Base-by-base conservation (phyloP, 441 rosid species). In the Flueggea neowawraea region DNA sequence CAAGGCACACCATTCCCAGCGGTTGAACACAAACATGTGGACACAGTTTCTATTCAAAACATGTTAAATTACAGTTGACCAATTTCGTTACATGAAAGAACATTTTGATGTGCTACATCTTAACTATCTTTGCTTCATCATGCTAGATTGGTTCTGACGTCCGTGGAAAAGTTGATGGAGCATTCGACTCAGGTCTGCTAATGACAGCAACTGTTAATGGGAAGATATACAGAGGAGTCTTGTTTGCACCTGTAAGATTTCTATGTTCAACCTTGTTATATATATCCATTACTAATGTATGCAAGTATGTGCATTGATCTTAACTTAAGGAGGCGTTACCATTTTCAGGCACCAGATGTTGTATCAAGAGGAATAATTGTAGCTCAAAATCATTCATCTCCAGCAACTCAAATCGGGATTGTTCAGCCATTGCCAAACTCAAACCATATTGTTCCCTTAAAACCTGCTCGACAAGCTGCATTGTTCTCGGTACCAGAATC, bases 171-270 rank as follows among this genome's bases (percentile, higher is more conserved):
- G 88, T 88, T 6, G 91, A 88, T 36, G 92, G 87, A 68, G 77
- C 83, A 0, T 86, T 88, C 39, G 96, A 88, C 66, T 81, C 88
- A 0, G 96, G 96, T 51, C 75, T 82, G 66, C 68, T 88, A 16
- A 69, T 88, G 67, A 88, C 96, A 9, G 92, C 92, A 9, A 79
- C 62, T 17, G 84, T 86, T 15, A 75, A 84, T 28, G 96, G 92
- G 62, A 86, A 74, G 72, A 75, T 81, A 48, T 86, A 82, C 57
- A 66, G 96, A 69, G 96, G 96, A 43, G 87, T 88, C 66, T 73
- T 88, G 54, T 86, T 88, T 56, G 69, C 89, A 36, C 90, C 90
- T 10, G 95, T 88, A 78, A 78, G 79, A 60, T 61, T 69, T 47
- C 16, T 54, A 0, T 2, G 32, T 54, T 16, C 32, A 16, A 54